Evolutionary conservation across 306 rosid genomes (phyloP), one percentile per base, ranked within the genome.

Genomic region (Aeschynomene evenia): DNA sequence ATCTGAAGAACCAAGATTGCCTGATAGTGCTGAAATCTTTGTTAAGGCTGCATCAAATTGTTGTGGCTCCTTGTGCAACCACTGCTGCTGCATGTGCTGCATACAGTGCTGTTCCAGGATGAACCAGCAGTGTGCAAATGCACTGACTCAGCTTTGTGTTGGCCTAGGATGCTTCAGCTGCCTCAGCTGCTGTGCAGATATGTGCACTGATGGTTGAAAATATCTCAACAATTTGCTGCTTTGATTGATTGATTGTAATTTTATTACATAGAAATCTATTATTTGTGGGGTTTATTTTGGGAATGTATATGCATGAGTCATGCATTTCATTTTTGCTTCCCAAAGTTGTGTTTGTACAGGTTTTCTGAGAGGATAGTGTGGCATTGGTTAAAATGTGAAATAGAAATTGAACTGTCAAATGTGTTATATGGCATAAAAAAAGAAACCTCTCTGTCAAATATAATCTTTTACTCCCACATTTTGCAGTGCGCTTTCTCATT

Each of bases 11-110:
- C 20, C 77, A 12, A 85, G 55, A 16, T 50, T 51, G 48, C 80
- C 93, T 4, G 96, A 93, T 31, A 84, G 85, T 1, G 93, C 91
- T 2, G 96, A 93, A 59, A 46, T 81, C 1, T 78, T 93, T 23
- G 84, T 81, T 16, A 80, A 57, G 63, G 91, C 89, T 1, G 88
- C 96, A 24, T 70, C 96, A 45, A 64, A 46, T 65, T 93, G 96
- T 61, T 93, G 96, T 52, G 62, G 84, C 51, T 36, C 28, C 0
- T 9, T 73, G 28, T 85, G 85, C 45, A 53, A 45, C 49, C 33
- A 29, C 74, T 93, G 96, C 75, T 90, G 96, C 71, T 92, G 90
- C 80, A 68, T 87, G 89, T 78, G 84, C 73, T 88, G 96, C 87
- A 75, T 92, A 68, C 67, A 71, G 1, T 43, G 22, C 23, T 90